phyloP scores from a whole-genome alignment of 164 flowering plant species.

The Akebia trifoliata region DNA sequence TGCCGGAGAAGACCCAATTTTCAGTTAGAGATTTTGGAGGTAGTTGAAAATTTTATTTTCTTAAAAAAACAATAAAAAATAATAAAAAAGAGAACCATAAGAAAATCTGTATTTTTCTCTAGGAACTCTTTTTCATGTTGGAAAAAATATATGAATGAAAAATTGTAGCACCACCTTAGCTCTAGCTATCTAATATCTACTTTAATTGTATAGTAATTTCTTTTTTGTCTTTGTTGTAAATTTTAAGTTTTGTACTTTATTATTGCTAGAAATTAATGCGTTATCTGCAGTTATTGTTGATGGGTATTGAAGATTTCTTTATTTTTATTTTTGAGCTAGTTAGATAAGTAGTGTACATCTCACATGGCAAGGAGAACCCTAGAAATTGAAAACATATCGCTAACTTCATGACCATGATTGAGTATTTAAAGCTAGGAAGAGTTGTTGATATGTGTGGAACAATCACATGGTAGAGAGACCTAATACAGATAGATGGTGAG shows the following conservation, averaged over 20 bases:
- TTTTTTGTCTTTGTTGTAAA: too few relatives aligned
- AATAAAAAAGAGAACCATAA: neutral
- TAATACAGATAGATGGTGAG: neutral
- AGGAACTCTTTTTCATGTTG: neutral
- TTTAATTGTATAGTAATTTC: too few relatives aligned
- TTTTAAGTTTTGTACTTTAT: too few relatives aligned
- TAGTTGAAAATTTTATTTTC: slow-evolving; percentile 4
- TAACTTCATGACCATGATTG: slow-evolving; percentile 13
- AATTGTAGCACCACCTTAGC: too few relatives aligned
- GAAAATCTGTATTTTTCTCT: neutral
- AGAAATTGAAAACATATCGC: slow-evolving; percentile 4
- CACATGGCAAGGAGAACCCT: too few relatives aligned
- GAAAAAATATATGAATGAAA: too few relatives aligned
- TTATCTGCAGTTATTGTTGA: too few relatives aligned
- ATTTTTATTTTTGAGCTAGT: neutral
- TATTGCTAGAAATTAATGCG: too few relatives aligned
- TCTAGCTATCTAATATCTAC: too few relatives aligned
- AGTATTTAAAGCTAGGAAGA: slow-evolving; percentile 6
- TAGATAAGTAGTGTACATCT: neutral
- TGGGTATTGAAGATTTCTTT: neutral
- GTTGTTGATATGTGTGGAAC: slow-evolving; percentile 2
- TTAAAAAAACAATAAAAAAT: neutral
- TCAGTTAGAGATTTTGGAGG: slow-evolving; percentile 28
- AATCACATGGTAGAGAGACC: slow-evolving; percentile 11
- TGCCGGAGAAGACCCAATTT: slow-evolving; percentile 59